Evolutionary conservation across 1,284 basidiomycete species (phyloP).

Genomic region (Moesziomyces parantarcticus): DNA sequence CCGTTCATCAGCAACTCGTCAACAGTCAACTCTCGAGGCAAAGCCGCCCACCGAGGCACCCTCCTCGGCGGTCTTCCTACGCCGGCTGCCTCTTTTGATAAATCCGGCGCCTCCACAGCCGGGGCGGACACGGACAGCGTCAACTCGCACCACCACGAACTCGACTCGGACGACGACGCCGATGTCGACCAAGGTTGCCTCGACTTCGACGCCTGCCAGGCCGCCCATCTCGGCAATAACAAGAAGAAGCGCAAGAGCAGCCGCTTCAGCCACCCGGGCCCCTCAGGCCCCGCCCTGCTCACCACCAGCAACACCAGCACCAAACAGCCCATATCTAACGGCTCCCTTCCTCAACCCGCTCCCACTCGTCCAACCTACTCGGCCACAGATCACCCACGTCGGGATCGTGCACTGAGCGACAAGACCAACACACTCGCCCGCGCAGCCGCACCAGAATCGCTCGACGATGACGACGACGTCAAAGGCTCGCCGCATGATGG

Average conservation of each 20-base stretch:
- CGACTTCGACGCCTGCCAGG: slow-evolving; percentile 37
- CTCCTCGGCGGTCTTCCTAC: no score
- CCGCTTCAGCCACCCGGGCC: slow-evolving; percentile 19
- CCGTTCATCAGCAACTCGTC: neutral
- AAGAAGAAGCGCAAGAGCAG: slow-evolving; percentile 57
- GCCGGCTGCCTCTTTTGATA: neutral
- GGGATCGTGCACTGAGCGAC: slow-evolving; percentile 19
- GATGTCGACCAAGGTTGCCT: slow-evolving; percentile 28
- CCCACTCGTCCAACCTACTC: neutral
- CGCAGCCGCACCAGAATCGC: neutral
- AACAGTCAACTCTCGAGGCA: neutral
- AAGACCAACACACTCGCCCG: slow-evolving; percentile 9
- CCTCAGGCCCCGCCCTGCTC: neutral
- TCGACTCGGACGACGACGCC: slow-evolving; percentile 11
- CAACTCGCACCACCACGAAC: slow-evolving; percentile 11
- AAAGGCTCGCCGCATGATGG: no score
- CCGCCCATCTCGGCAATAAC: slow-evolving; percentile 51
- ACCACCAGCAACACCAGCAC: slow-evolving; percentile 1
- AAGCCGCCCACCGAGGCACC: no score
- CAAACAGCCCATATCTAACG: neutral
- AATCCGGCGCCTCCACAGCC: neutral
- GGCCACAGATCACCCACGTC: neutral
- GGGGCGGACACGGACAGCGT: slow-evolving; percentile 13
- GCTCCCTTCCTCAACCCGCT: neutral
- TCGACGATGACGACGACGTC: no score